Evolutionary conservation across 208 protist species (phyloP).

Genomic region (Leishmania guyanensis): DNA sequence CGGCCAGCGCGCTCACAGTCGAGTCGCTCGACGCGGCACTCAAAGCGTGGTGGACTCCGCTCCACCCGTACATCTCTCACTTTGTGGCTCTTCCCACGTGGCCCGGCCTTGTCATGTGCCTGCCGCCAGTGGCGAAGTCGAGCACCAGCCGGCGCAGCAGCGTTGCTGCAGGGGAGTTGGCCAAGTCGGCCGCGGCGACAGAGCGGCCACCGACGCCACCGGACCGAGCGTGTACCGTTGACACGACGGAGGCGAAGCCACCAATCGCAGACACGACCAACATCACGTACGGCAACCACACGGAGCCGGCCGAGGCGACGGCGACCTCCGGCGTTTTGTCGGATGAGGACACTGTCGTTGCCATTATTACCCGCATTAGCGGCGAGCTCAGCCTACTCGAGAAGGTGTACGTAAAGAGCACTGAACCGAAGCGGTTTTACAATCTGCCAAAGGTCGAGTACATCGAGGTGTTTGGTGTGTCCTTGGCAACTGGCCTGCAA

Average conservation of each 20-base stretch:
- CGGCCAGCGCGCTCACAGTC: slow-evolving; percentile 9
- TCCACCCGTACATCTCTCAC: slow-evolving; percentile 46
- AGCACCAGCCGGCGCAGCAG: slow-evolving; percentile 15
- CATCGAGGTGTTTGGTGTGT: slow-evolving; percentile 70
- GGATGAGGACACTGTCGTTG: slow-evolving; percentile 43
- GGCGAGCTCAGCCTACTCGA: slow-evolving; percentile 58
- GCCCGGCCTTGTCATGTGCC: slow-evolving; percentile 49
- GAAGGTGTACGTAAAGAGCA: slow-evolving; percentile 67
- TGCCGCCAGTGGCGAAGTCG: slow-evolving; percentile 26
- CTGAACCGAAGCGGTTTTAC: slow-evolving; percentile 80
- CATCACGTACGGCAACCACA: slow-evolving; percentile 19
- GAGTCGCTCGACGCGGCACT: slow-evolving; percentile 24
- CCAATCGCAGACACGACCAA: slow-evolving; percentile 14
- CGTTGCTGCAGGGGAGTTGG: not conserved
- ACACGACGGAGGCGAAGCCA: not conserved
- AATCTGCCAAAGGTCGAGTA: slow-evolving; percentile 80
- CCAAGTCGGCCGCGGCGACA: not conserved
- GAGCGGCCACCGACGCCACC: not conserved
- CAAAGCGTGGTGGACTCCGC: slow-evolving; percentile 36
- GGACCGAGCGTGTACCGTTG: not conserved
- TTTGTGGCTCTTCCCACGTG: slow-evolving; percentile 77
- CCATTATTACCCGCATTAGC: slow-evolving; percentile 43
- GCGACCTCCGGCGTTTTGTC: slow-evolving; percentile 19
- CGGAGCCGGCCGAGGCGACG: slow-evolving; percentile 17
- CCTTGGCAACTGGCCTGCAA: slow-evolving; percentile 47